Base-by-base conservation (phyloP, 2,329 filamentous ascomycete species). In the Karstenula rhodostoma region DNA sequence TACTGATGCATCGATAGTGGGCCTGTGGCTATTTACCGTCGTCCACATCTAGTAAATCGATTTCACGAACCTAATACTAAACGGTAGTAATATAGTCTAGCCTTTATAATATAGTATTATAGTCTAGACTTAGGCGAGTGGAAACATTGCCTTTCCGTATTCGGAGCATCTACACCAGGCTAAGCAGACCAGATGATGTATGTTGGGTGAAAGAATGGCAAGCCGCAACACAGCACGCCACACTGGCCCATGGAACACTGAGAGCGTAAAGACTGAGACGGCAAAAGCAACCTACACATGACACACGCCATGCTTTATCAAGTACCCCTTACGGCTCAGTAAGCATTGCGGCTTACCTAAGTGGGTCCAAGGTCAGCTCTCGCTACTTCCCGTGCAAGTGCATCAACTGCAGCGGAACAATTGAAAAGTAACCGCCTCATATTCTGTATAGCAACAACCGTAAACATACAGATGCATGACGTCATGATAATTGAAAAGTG, bases 361-460 rank as follows among this genome's bases (percentile, higher is more conserved):
- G 1, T 47, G 44, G 44, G 13, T 9, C 17, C 23, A 5, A 12
- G 22, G 23, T 12, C 13, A 3, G 42, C 22, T 22, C 17, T n/a
- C 42, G 42, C 19, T 10, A 32, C 29, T 32, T 32, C 4, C 29
- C 29, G 29, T 32, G 29, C 29, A 32, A 9, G 4, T 25, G 22
- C 8, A 19, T 17, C 12, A 3, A 22, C 17, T 27, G 44, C 22
- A 47, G 22, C 25, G 10, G 25, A 13, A 23, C 13, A 44, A 44
- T 22, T 19, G 23, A 15, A 27, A 27, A 47, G 44, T 17, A 23
- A 47, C 27, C 44, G 44, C 23, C 13, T 47, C 23, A 27, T 47
- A 23, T 27, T 47, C 23, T 47, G 44, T 47, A 47, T 29, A 15
- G 44, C 44, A 47, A 47, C 44, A 47, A 47, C 17, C 44, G 23